These are phyloP conservation scores for Mortierella sp. DNA, from an alignment of 371 early-diverging fungal genomes.

Conservation along the genomic window DNA sequence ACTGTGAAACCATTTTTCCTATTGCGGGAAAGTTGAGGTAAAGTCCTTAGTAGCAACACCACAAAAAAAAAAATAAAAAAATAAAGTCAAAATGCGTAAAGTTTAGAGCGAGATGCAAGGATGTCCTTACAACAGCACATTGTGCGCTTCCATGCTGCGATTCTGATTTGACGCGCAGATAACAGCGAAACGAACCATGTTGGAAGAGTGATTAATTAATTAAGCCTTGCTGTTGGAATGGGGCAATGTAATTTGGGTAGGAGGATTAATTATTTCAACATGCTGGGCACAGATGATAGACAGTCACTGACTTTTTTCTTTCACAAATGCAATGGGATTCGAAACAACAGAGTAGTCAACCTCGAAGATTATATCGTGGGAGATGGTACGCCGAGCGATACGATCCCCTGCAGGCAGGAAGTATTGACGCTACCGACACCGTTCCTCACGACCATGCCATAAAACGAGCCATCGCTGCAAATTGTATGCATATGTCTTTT, in stretches of 20 bases:
- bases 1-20: conserved; percentile 86
- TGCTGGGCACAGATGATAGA: neutral
- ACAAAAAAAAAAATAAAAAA: too few relatives aligned
- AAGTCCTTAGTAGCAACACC: too few relatives aligned
- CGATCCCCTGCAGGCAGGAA: neutral
- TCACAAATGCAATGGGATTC: too few relatives aligned
- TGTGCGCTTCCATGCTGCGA: conserved; percentile 97
- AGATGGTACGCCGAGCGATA: neutral
- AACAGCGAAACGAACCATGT: conserved; percentile 88
- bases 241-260: too few relatives aligned
- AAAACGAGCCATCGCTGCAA: neutral
- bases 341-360: too few relatives aligned
- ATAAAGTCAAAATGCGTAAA: neutral
- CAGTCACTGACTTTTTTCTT: neutral
- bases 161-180: conserved; percentile 98
- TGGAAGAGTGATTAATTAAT: neutral
- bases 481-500: too few relatives aligned
- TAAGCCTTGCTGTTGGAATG: too few relatives aligned
- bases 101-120: neutral
- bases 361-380: too few relatives aligned
- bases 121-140: conserved; percentile 77
- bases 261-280: too few relatives aligned
- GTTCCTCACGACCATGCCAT: neutral
- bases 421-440: neutral
- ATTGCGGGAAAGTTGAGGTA: neutral